Evolutionary conservation across 2,329 filamentous ascomycete genomes (phyloP), one percentile per base, ranked within the genome.

Genomic region (Aspergillus brasiliensis): DNA sequence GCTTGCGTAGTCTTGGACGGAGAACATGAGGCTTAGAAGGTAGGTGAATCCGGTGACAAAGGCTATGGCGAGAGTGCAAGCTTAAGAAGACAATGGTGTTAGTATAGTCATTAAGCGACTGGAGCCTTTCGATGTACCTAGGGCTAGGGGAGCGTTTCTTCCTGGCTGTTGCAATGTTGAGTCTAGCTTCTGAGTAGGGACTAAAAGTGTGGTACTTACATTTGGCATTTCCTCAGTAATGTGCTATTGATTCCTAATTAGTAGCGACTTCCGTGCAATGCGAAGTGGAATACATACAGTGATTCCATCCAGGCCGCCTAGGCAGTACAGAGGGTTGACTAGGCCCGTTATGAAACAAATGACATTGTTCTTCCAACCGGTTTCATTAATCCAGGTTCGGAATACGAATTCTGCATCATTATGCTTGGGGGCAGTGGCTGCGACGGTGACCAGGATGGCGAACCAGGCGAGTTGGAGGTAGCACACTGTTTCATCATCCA

Each of bases 171-270:
- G 23, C 60, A 13, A 25, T 57, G 15, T 51, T 5, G n/a, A 8
- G 10, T 23, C 44, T 37, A 28, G 23, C n/a, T 40, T 3, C 3
- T 28, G 2, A 34, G 5, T 5, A 34, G 31, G 5, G 8, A 5
- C 8, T 19, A 11, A n/a, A 13, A 15, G 15, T 17, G 51, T 17
- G n/a, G 4, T 25, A 73, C 79, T 71, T 62, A 81, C 79, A 59
- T 80, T 80, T n/a, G 78, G 76, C 71, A 83, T 82, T 67, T 83
- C 82, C 63, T 83, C 81, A 0, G 81, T 80, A 46, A 84, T 80
- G 65, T 84, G 81, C 64, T 73, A 21, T 15, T 5, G n/a, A 19
- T 58, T 37, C 37, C 56, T 23, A 54, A 44, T 27, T n/a, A 54
- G 51, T 21, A 7, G 19, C 6, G 17, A 28, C 3, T 11, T 44